A percentile compares a stretch with the other conserved stretches of the same genome.
These are phyloP conservation scores for Vinca minor DNA, from an alignment of 257 asterid genomes.

Conservation along the genomic window DNA sequence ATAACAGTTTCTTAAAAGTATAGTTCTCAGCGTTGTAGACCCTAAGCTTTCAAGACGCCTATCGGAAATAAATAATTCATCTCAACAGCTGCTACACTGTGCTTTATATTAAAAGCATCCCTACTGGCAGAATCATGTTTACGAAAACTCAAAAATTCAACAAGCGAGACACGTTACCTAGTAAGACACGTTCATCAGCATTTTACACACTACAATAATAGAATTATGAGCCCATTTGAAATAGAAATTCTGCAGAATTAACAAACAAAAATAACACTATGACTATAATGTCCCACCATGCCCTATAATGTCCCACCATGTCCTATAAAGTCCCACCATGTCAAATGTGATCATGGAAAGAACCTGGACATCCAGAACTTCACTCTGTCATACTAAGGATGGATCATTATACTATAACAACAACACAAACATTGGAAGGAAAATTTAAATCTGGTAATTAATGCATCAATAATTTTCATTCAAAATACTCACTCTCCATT, in stretches of 20 bases:
- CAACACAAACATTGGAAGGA: not conserved
- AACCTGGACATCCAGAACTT: not conserved
- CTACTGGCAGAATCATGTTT: not conserved
- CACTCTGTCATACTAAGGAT: not conserved
- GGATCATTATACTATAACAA: not conserved
- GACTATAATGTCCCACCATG: not conserved
- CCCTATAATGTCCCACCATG: not conserved
- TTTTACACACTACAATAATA: not conserved
- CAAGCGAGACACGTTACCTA: not conserved
- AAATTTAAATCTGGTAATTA: not conserved
- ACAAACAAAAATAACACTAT: not conserved
- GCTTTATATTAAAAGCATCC: not conserved
- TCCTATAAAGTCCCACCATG: constrained; percentile 1
- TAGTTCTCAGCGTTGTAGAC: not conserved
- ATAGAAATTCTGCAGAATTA: not conserved
- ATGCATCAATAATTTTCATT: not conserved
- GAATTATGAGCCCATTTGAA: constrained; percentile 1
- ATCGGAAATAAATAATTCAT: not conserved
- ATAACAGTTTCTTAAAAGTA: not conserved
- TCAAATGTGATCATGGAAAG: constrained; percentile 4
- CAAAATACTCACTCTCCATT: constrained; percentile 44
- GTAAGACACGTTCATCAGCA: not conserved
- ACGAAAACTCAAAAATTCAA: not conserved
- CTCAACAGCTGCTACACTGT: not conserved
- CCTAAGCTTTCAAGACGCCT: not conserved